phyloP scores from a whole-genome alignment of 192 early-diverging fungal genomes.

The Rhizophagus sp. region DNA sequence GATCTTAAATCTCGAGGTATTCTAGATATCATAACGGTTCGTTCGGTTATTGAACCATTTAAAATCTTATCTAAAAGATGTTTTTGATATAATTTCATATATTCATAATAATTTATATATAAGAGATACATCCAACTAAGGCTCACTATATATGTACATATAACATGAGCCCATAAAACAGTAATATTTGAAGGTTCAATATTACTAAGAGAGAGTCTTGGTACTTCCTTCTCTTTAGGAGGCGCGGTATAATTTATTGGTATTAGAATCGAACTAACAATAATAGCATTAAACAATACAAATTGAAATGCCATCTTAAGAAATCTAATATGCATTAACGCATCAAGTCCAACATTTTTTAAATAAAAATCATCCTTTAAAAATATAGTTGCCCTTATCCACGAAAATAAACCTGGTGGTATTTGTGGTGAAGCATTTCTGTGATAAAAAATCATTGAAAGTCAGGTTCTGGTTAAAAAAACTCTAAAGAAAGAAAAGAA shows the following conservation, averaged over 20 bases:
- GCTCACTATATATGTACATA: constrained; percentile 48
- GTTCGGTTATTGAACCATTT: constrained; percentile 41
- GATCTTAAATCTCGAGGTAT: constrained; percentile 50
- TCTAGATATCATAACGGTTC: constrained; percentile 57
- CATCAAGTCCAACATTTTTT: constrained; percentile 57
- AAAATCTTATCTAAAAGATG: constrained; percentile 41
- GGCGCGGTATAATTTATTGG: constrained; percentile 50
- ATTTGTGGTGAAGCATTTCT: constrained; percentile 54
- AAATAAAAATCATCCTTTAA: constrained; percentile 55
- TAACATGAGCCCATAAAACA: constrained; percentile 55
- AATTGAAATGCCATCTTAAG: constrained; percentile 59
- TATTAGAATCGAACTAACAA: constrained; percentile 48
- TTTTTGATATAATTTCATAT: constrained; percentile 50
- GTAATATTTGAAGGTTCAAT: constrained; percentile 32
- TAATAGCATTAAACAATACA: constrained; percentile 42
- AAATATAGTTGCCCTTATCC: constrained; percentile 46
- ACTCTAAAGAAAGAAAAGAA: not conserved
- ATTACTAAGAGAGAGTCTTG: constrained; percentile 47
- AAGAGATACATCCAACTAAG: constrained; percentile 56
- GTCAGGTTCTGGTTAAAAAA: too few relatives aligned
- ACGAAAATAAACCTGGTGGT: constrained; percentile 49
- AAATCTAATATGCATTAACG: constrained; percentile 65
- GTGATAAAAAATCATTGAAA: not conserved
- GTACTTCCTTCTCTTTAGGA: constrained; percentile 19
- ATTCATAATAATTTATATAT: constrained; percentile 59